Evolutionary conservation across 1,139 yeast species (phyloP).

Genomic region (Hyphopichia wangnamkhiaoensis): DNA sequence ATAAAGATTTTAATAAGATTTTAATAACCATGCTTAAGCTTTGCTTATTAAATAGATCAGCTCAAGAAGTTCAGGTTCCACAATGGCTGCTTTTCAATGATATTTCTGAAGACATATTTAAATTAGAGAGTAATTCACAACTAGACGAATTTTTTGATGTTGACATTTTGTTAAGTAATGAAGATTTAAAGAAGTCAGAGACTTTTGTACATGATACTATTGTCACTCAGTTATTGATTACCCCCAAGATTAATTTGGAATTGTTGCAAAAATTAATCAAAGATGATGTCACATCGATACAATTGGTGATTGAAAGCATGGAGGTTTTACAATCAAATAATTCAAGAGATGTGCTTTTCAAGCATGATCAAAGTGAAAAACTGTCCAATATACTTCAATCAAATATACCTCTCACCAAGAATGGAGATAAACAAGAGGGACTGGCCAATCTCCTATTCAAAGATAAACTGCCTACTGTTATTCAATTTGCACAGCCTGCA

Average conservation of each 20-base stretch:
- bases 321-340: constrained; percentile 8
- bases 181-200: constrained; percentile 10
- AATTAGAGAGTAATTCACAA: neutral
- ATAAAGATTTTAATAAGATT: neutral
- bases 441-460: neutral
- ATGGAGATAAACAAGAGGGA: neutral
- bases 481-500: constrained; percentile 26
- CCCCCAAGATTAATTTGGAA: constrained; percentile 12
- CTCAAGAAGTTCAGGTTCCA: neutral
- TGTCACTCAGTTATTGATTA: constrained; percentile 19
- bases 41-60: neutral
- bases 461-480: constrained; percentile 12
- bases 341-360: constrained; percentile 7
- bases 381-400: neutral
- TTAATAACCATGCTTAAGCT: neutral
- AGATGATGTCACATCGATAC: constrained; percentile 3
- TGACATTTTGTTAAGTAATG: constrained; percentile 16
- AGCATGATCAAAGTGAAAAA: constrained; percentile 7
- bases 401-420: constrained; percentile 5
- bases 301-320: constrained; percentile 13
- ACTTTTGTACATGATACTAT: constrained; percentile 20
- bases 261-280: constrained; percentile 12
- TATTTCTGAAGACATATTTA: neutral
- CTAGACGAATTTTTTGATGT: constrained; percentile 11
- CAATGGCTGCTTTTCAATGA: neutral